Evolutionary conservation across 768 basidiomycete species (phyloP).

Genomic region (Suillus occidentalis): DNA sequence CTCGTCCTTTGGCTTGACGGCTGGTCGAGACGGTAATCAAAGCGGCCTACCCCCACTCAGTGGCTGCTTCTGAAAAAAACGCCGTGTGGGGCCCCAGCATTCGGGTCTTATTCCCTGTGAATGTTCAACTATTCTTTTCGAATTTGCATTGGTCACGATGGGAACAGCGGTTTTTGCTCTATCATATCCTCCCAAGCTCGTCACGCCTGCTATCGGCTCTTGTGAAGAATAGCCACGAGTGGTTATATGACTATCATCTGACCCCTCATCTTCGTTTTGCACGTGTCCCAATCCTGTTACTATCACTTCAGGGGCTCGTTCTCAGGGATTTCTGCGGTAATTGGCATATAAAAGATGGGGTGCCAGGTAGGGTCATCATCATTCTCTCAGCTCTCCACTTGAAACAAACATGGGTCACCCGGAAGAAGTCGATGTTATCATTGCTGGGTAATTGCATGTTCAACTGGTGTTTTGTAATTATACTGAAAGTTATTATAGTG

Average conservation of each 20-base stretch:
- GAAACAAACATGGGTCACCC: constrained; percentile 46
- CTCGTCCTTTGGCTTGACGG: not conserved
- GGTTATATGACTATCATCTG: constrained; percentile 18
- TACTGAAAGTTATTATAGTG: constrained; percentile 33
- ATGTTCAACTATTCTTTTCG: not conserved
- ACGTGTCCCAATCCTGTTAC: not conserved
- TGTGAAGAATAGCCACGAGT: not conserved
- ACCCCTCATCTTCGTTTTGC: constrained; percentile 4
- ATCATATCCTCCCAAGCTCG: not conserved
- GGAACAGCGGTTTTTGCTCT: not conserved
- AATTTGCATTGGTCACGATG: not conserved
- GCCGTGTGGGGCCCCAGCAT: not conserved
- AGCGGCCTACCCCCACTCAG: not conserved
- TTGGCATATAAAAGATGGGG: constrained; percentile 15
- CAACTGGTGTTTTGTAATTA: not conserved
- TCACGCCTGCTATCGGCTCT: not conserved
- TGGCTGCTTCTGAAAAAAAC: not conserved
- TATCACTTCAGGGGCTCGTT: constrained; percentile 11
- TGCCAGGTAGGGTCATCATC: not conserved
- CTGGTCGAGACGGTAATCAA: not conserved
- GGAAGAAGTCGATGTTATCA: constrained; percentile 72
- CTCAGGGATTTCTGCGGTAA: not conserved
- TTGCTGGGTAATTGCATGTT: constrained; percentile 45
- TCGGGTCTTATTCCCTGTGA: not conserved
- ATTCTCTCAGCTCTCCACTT: constrained; percentile 1